Base-by-base conservation (phyloP, 805 yeast species). In the Yarrowia sp. region DNA sequence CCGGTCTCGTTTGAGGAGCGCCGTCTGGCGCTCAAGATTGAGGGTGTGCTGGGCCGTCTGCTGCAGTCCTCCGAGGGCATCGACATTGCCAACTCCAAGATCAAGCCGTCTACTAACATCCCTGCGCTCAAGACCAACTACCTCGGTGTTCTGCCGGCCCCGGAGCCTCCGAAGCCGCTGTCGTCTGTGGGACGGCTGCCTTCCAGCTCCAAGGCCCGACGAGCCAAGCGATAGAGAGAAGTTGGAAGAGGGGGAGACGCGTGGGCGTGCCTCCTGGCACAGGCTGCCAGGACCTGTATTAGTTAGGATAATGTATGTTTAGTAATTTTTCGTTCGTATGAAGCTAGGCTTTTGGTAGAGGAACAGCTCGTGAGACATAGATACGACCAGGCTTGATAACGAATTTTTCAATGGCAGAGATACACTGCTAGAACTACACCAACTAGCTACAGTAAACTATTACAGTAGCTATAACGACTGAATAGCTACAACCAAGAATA, bases 121-220 rank as follows among this genome's bases (percentile, higher is more conserved):
- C 96, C 97, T 0, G 85, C 88, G 0, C 78, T 88, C 62, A 84
- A 84, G 70, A 81, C 85, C 22, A 89, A 86, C 66, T 91, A 89
- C 69, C 75, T 81, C 35, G 97, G 97, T 49, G 80, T 87, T 0
- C 78, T 92, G 69, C 97, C 97, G 14, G 70, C 69, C 2, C 69
- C 72, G 1, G 72, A 71, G 16, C 66, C 53, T 36, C 51, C 66
- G 1, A 66, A 64, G 39, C 66, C 65, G 21, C 31, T 63, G 7
- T 19, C 59, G 2, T 44, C 58, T 3, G 58, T 51, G 5, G 58
- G 58, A 10, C 58, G 58, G 22, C 42, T 51, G 8, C 42, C 42
- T 51, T 33, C 42, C 2, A 16, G 42, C 16, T 6, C 32, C 12
- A 51, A 51, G 58, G 7, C 41, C 33, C 25, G 58, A 51, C 27